Conservation (phyloP, 495 filamentous ascomycete species). For the Penicillium verhagenii region DNA sequence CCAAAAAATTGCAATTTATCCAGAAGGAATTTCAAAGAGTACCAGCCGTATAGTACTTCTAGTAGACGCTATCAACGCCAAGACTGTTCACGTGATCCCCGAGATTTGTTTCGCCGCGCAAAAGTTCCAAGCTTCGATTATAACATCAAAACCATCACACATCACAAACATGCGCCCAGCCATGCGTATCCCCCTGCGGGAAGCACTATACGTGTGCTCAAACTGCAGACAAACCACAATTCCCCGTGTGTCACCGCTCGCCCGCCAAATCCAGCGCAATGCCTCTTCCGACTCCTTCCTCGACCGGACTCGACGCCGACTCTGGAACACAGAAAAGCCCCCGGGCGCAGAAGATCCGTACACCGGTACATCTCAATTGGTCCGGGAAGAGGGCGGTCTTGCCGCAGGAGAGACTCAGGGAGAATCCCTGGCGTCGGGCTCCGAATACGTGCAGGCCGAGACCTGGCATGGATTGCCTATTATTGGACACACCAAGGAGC, state of each 20-base stretch:
- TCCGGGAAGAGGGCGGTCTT: neutral
- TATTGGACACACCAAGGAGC: conserved; percentile 17
- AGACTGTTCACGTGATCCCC: conserved; percentile 27
- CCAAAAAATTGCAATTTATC: no score
- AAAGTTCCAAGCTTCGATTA: conserved; percentile 16
- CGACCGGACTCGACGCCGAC: conserved; percentile 49
- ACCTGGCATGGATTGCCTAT: conserved; percentile 18
- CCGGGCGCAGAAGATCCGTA: conserved; percentile 57
- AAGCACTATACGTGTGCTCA: conserved; percentile 45
- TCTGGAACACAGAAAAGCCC: conserved; percentile 57
- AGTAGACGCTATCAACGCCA: conserved; percentile 8
- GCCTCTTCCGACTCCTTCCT: conserved; percentile 41
- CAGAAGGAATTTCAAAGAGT: no score
- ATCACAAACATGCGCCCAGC: conserved; percentile 41
- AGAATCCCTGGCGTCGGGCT: conserved; percentile 9
- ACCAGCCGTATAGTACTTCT: no score
- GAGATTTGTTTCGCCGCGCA: conserved; percentile 28
- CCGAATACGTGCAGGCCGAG: conserved; percentile 18
- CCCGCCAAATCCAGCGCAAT: conserved; percentile 43
- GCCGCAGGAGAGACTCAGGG: conserved; percentile 9
- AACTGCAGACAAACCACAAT: conserved; percentile 39
- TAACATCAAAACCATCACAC: conserved; percentile 12
- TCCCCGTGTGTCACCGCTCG: conserved; percentile 38
- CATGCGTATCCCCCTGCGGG: conserved; percentile 38
- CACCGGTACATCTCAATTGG: conserved; percentile 32